Base-by-base conservation (phyloP, 2,329 filamentous ascomycete genomes). In the Thermoascus crustaceus region DNA sequence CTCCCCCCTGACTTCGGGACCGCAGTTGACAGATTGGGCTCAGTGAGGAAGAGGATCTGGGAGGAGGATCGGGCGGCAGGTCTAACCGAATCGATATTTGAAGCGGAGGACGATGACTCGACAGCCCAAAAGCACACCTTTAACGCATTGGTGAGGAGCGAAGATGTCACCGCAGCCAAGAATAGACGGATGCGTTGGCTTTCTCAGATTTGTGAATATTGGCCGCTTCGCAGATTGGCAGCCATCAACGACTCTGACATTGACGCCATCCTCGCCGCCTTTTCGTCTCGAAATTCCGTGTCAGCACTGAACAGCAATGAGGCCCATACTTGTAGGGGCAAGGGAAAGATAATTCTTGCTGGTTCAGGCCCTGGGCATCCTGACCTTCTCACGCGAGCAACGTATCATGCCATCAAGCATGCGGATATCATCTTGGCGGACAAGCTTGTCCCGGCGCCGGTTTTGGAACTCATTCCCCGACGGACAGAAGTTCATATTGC, bases 151-250 rank as follows among this genome's bases (percentile, higher is more conserved):
- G 73, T 96, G 5, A 76, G 57, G 0, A 80, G 85, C 30, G 77
- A 80, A 29, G 85, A 91, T 51, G 64, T 75, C 1, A 80, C 83
- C 40, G 80, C 80, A 3, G 76, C 78, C 10, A 86, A 86, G 55
- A 87, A 76, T 14, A 72, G 89, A 40, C 75, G 91, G 34, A 88
- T 94, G 70, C 76, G 91, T 39, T 98, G 91, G 91, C 70, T 98
- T 1, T 78, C 83, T 13, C 91, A 98, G 57, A 86, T 98, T 34
- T 98, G 91, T 71, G 91, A 98, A 67, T 98, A 98, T 64, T 98
- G 91, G 91, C 88, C 91, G 1, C 71, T 98, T 17, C 80, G 79
- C 44, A 77, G 84, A 11, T 73, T 98, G 1, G 86, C 87, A 5
- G 71, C 73, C 25, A 81, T 96, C 44, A 81, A 75, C 3, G 85